Percentiles rank a stretch among this genome's conserved stretches.
These are phyloP conservation scores for Nymphaea colorata DNA, from an alignment of 164 flowering plant genomes.

Conservation along the genomic window DNA sequence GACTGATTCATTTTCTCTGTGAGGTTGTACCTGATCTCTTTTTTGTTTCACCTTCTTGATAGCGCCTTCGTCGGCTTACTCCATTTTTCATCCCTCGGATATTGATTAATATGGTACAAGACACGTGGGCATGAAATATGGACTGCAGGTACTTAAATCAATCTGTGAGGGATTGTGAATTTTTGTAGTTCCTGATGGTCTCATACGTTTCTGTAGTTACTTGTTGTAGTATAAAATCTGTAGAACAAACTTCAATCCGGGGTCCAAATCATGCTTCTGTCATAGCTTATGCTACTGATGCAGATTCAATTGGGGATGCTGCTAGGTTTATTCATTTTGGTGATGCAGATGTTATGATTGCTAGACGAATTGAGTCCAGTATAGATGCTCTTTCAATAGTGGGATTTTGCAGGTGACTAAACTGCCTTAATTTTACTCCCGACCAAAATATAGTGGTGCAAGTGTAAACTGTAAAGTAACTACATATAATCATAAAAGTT, in stretches of 20 bases:
- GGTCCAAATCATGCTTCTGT: constrained; percentile 99
- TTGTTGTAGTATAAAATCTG: neutral
- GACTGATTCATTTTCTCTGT: no score
- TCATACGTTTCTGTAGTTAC: no score
- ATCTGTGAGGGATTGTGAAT: neutral
- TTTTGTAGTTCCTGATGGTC: no score
- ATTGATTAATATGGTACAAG: constrained; percentile 98
- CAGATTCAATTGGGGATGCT: constrained; percentile 98
- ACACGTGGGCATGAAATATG: constrained; percentile 97
- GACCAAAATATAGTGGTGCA: no score
- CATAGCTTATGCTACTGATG: constrained; percentile 99
- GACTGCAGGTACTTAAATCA: constrained; percentile 74
- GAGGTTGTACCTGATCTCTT: no score
- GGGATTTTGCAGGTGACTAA: constrained; percentile 90
- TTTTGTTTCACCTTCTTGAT: constrained; percentile 3
- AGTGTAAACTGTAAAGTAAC: no score
- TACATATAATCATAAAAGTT: no score
- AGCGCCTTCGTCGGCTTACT: constrained; percentile 88
- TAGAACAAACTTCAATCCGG: constrained; percentile 51
- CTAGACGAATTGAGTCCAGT: constrained; percentile 96
- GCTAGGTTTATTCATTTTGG: constrained; percentile 97
- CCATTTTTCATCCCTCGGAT: constrained; percentile 94
- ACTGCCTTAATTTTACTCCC: no score
- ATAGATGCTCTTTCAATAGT: constrained; percentile 96
- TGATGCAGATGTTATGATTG: constrained; percentile 91